phyloP scores from a whole-genome alignment of 1,284 basidiomycete genomes.

The Rhodotorula sp. region DNA sequence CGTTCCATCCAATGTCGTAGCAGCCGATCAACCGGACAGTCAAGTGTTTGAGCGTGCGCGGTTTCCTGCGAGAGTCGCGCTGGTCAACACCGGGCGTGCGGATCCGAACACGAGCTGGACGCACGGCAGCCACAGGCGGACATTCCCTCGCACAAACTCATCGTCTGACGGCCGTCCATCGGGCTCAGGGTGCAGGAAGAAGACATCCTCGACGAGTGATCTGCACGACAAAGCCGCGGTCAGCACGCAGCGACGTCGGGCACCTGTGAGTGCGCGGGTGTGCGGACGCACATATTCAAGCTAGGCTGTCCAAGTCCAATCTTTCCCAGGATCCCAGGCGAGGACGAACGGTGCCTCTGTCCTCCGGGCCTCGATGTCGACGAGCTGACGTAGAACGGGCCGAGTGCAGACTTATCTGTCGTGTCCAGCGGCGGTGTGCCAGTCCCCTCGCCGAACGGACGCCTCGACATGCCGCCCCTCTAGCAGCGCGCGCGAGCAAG shows the following conservation, averaged over 20 bases:
- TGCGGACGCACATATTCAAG: conserved; percentile 16
- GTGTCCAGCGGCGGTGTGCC: neutral
- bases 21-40: conserved; percentile 24
- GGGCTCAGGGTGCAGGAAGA: conserved; percentile 33
- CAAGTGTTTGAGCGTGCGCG: conserved; percentile 29
- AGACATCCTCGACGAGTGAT: conserved; percentile 30
- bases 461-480: conserved; percentile 1
- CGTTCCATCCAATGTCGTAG: conserved; percentile 37
- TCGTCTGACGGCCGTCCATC: conserved; percentile 24
- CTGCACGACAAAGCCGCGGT: neutral
- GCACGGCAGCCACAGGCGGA: conserved; percentile 21
- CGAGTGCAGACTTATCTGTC: conserved; percentile 4
- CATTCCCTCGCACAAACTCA: conserved; percentile 28
- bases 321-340: conserved; percentile 16
- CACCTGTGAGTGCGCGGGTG: too few relatives aligned
- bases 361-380: neutral
- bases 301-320: conserved; percentile 31
- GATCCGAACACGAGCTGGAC: neutral
- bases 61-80: conserved; percentile 12
- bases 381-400: conserved; percentile 17
- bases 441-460: neutral
- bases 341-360: neutral
- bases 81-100: neutral
- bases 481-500: too few relatives aligned
- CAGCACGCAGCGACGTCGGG: neutral